Evolutionary conservation across 2,329 filamentous ascomycete species (phyloP).

Genomic region (Xylariomycetidae sp.): DNA sequence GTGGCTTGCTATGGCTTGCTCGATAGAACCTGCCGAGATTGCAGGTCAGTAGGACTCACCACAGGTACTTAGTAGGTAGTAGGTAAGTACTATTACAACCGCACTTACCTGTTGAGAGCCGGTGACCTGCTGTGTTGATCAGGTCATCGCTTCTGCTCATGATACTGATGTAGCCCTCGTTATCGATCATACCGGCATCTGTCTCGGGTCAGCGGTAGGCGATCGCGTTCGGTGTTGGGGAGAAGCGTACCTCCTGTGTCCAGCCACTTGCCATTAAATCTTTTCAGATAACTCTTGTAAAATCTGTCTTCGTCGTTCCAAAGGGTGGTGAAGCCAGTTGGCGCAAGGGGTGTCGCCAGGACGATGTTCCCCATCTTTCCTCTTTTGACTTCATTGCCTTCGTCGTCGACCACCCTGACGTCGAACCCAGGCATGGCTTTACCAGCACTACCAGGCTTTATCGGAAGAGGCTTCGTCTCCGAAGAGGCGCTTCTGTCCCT

Average conservation of each 20-base stretch:
- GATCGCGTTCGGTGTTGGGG: not conserved
- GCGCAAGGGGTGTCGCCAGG: conserved; percentile 72
- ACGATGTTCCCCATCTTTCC: conserved; percentile 91
- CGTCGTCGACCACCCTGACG: conserved; percentile 75
- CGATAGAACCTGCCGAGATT: conserved; percentile 61
- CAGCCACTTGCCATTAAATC: conserved; percentile 76
- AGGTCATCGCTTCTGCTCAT: conserved; percentile 73
- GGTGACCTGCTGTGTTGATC: conserved; percentile 91
- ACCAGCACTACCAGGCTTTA: conserved; percentile 82
- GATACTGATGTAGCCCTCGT: conserved; percentile 60
- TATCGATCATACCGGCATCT: conserved; percentile 81
- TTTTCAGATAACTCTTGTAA: conserved; percentile 75
- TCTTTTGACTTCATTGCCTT: conserved; percentile 62
- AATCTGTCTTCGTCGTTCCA: conserved; percentile 85
- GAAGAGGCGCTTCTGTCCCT: conserved; percentile 43
- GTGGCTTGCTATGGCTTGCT: conserved; percentile 83
- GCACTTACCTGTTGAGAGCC: conserved; percentile 72
- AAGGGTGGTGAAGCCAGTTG: conserved; percentile 77
- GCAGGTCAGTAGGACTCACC: no score
- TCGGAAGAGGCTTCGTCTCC: conserved; percentile 45
- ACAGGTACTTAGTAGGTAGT: no score
- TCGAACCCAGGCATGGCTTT: conserved; percentile 92
- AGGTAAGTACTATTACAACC: no score
- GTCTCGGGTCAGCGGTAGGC: no score
- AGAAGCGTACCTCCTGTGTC: conserved; percentile 60